Evolutionary conservation across 2,329 filamentous ascomycete species (phyloP).

Genomic region (Neofusicoccum kwambonambiense): DNA sequence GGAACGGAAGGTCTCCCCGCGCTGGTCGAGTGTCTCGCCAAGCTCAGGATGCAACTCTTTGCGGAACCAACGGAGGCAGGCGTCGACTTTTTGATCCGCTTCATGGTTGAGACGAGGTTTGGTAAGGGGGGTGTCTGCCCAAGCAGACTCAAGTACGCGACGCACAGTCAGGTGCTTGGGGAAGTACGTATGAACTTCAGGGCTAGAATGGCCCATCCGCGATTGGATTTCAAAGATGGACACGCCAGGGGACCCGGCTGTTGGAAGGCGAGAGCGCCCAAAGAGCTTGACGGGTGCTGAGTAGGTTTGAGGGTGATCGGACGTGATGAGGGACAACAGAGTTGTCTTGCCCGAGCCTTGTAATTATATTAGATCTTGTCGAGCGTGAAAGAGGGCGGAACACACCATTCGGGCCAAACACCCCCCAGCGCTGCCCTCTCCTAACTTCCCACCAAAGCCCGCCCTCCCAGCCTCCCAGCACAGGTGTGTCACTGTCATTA

Average conservation of each 20-base stretch:
- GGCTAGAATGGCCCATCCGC: constrained; percentile 87
- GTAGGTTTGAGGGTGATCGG: constrained; percentile 94
- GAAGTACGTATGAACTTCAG: constrained; percentile 92
- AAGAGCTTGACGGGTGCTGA: constrained; percentile 85
- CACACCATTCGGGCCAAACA: constrained; percentile 82
- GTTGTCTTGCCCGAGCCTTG: constrained; percentile 86
- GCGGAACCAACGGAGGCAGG: constrained; percentile 73
- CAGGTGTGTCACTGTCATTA: constrained; percentile 61
- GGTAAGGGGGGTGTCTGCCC: constrained; percentile 81
- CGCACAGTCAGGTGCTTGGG: constrained; percentile 73
- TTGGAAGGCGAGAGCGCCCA: constrained; percentile 74
- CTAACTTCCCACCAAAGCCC: constrained; percentile 80
- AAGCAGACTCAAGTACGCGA: constrained; percentile 78
- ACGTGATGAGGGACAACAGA: constrained; percentile 85
- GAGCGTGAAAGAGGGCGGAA: too few species aligned
- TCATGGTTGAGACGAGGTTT: constrained; percentile 63
- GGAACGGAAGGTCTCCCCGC: neutral
- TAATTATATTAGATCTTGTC: neutral
- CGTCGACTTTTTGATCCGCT: constrained; percentile 62
- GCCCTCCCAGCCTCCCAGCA: constrained; percentile 76
- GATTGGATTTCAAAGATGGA: constrained; percentile 91
- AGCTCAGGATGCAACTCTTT: constrained; percentile 65
- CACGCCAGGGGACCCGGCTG: constrained; percentile 68
- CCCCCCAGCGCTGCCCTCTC: constrained; percentile 75
- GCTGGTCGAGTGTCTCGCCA: constrained; percentile 12